Evolutionary conservation across 2,329 filamentous ascomycete species (phyloP).

Genomic region (Coniochaeta ligniaria): DNA sequence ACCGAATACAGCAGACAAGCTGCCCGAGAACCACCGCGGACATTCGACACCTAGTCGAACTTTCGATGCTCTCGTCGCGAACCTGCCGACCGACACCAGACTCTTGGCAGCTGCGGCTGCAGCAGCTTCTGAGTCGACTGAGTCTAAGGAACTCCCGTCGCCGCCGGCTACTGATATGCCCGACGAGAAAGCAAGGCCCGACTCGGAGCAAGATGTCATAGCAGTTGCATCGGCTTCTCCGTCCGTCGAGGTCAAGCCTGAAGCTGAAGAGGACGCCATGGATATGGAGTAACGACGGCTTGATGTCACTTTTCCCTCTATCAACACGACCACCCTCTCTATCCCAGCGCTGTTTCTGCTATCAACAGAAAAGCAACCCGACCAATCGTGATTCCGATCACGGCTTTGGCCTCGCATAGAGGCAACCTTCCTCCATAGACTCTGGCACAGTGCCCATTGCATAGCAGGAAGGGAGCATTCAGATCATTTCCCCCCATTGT

Average conservation of each 20-base stretch:
- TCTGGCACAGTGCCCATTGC: not conserved
- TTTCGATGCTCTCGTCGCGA: not conserved
- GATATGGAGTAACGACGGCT: not conserved
- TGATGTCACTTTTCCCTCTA: not conserved
- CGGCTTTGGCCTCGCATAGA: not conserved
- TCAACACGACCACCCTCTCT: not conserved
- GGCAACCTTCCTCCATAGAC: not conserved
- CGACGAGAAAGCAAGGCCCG: not conserved
- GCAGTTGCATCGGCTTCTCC: not conserved
- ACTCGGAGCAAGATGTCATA: not conserved
- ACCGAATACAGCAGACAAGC: not conserved
- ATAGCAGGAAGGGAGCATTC: not conserved
- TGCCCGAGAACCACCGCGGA: not conserved
- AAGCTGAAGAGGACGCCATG: not conserved
- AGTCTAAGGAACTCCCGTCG: constrained; percentile 1
- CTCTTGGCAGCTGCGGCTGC: not conserved
- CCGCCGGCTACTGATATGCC: not conserved
- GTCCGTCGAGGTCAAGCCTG: not conserved
- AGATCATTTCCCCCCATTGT: not conserved
- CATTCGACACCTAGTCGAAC: not conserved
- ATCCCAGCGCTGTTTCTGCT: no score
- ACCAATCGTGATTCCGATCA: not conserved
- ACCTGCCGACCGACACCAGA: not conserved
- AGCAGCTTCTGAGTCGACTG: not conserved
- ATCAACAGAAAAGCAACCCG: not conserved